Evolutionary conservation across 768 basidiomycete species (phyloP).

Genomic region (Tricholoma terreum): DNA sequence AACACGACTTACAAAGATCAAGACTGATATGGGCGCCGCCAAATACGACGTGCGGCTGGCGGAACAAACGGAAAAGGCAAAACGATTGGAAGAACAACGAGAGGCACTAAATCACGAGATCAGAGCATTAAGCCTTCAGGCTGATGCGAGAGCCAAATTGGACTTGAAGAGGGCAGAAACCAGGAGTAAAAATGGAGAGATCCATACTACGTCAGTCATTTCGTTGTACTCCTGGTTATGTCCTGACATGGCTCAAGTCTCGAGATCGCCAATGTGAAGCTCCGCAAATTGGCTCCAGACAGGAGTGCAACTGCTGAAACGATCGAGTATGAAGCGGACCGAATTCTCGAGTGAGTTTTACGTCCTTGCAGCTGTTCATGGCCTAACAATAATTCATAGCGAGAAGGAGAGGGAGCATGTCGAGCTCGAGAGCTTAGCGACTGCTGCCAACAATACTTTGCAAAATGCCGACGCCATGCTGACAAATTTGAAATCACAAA

Average conservation of each 20-base stretch:
- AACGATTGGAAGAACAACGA: conserved; percentile 62
- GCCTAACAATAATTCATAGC: conserved; percentile 34
- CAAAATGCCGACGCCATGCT: conserved; percentile 65
- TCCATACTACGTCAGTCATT: conserved; percentile 60
- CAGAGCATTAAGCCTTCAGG: conserved; percentile 67
- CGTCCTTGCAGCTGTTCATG: neutral
- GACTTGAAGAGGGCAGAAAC: conserved; percentile 70
- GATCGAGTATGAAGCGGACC: conserved; percentile 74
- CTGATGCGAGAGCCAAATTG: conserved; percentile 76
- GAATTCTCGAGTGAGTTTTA: conserved; percentile 49
- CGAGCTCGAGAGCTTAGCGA: conserved; percentile 42
- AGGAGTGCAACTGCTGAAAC: conserved; percentile 54
- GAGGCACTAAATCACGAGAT: conserved; percentile 73
- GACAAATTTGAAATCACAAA: conserved; percentile 54
- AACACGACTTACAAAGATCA: conserved; percentile 55
- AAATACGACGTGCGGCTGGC: conserved; percentile 63
- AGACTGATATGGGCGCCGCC: conserved; percentile 52
- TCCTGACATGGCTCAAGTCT: conserved; percentile 44
- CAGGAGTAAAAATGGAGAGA: conserved; percentile 59
- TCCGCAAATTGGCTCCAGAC: conserved; percentile 57
- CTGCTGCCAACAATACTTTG: conserved; percentile 50
- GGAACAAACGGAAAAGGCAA: conserved; percentile 51
- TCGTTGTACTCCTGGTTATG: neutral
- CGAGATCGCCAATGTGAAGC: conserved; percentile 56
- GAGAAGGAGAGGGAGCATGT: conserved; percentile 63